Percentiles rank a stretch among this genome's conserved stretches.
These are phyloP conservation scores for Colletotrichum spinosum DNA, from an alignment of 2,329 filamentous ascomycete species.

Conservation along the genomic window DNA sequence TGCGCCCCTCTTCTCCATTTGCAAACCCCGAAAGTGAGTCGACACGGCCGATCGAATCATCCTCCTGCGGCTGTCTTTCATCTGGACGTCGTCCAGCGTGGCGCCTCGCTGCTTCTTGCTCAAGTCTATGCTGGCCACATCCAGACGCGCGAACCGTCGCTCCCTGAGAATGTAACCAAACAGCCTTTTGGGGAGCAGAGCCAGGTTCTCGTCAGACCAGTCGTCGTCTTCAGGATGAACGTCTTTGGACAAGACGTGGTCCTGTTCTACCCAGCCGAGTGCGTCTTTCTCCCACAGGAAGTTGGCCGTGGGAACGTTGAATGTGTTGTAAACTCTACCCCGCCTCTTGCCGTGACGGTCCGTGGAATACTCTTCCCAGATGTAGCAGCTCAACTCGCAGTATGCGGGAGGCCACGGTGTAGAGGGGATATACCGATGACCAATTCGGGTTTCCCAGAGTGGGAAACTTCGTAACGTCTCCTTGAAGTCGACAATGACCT, in stretches of 20 bases:
- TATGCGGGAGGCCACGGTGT: too few relatives aligned
- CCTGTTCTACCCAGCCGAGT: background rate
- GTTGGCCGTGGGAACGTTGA: background rate
- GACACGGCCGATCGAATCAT: slow-evolving; percentile 17
- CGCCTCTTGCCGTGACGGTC: background rate
- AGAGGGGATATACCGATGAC: background rate
- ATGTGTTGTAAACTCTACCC: background rate
- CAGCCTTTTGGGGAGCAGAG: background rate
- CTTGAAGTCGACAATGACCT: slow-evolving; percentile 2
- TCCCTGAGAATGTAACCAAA: slow-evolving; percentile 8
- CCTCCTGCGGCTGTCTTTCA: background rate
- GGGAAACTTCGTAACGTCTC: background rate
- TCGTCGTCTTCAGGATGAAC: background rate
- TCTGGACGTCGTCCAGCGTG: background rate
- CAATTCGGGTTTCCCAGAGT: background rate
- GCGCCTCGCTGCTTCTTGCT: background rate
- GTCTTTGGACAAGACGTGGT: background rate
- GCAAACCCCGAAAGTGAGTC: background rate
- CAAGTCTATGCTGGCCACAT: background rate
- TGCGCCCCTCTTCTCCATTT: background rate
- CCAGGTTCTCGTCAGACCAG: background rate
- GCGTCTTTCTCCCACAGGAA: background rate
- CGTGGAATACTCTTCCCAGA: background rate
- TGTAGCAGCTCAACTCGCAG: background rate
- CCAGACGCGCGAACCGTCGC: background rate